phyloP scores from a whole-genome alignment of 2,329 filamentous ascomycete species.

The Colletotrichum cuscutae region DNA sequence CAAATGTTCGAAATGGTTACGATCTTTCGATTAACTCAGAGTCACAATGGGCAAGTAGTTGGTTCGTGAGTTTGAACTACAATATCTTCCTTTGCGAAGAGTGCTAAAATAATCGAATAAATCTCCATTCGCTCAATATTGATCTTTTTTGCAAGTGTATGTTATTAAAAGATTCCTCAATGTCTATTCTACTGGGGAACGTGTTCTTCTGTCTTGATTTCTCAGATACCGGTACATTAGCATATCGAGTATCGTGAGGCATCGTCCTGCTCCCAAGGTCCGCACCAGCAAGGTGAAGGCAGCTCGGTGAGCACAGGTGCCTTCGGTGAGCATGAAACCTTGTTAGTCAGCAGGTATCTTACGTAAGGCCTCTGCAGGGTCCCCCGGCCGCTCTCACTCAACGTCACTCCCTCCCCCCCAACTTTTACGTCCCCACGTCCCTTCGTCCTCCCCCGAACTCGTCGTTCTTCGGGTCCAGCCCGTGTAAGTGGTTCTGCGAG shows the following conservation, averaged over 20 bases:
- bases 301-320: slow-evolving; percentile 6
- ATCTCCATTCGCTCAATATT: too few relatives aligned
- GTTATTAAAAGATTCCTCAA: too few relatives aligned
- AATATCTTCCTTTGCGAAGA: too few relatives aligned
- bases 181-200: too few relatives aligned
- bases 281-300: background rate
- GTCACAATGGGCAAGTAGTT: too few relatives aligned
- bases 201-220: too few relatives aligned
- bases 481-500: background rate
- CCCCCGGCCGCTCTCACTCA: background rate
- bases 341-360: background rate
- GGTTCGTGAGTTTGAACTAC: too few relatives aligned
- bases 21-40: too few relatives aligned
- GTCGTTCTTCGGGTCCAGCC: background rate
- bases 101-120: too few relatives aligned
- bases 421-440: background rate
- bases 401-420: background rate
- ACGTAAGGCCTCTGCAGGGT: background rate
- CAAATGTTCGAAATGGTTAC: background rate
- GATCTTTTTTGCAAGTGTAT: too few relatives aligned
- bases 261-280: background rate
- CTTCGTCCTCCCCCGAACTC: background rate
- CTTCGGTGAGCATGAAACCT: background rate
- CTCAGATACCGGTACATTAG: too few relatives aligned
- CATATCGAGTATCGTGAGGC: background rate